Conservation (phyloP, 2,329 filamentous ascomycete species). For the Pseudodiploospora longispora region DNA sequence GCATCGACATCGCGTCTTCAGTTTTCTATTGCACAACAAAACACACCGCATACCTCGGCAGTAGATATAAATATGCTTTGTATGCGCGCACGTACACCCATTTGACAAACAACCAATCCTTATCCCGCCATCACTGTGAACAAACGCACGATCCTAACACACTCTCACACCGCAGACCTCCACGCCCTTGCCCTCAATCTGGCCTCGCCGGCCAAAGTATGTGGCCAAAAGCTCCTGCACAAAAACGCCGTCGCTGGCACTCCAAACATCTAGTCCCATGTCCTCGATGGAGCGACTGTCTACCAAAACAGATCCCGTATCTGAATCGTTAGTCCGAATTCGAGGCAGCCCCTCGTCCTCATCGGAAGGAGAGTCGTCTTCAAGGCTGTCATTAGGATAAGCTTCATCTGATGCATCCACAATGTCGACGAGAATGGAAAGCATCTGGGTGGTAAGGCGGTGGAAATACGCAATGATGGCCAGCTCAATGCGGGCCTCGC, state of each 20-base stretch:
- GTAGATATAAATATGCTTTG: too few species aligned
- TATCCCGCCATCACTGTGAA: too few species aligned
- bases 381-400: conserved; percentile 24
- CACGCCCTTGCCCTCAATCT: conserved; percentile 59
- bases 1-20: too few species aligned
- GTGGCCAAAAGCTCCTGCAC: conserved; percentile 51
- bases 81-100: too few species aligned
- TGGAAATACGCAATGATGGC: conserved; percentile 77
- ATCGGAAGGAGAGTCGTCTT: conserved; percentile 25
- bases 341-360: conserved; percentile 20
- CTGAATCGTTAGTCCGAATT: conserved; percentile 22
- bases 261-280: conserved; percentile 77
- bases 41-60: too few species aligned
- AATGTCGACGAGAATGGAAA: conserved; percentile 54
- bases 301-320: conserved; percentile 41
- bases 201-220: conserved; percentile 59
- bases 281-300: conserved; percentile 56
- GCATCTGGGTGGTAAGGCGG: conserved; percentile 58
- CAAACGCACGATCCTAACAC: conserved; percentile 35
- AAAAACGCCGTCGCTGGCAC: conserved; percentile 60
- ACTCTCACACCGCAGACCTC: conserved; percentile 68
- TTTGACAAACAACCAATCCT: too few species aligned
- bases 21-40: too few species aligned
- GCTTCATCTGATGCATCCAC: conserved; percentile 43
- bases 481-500: conserved; percentile 51